Conservation (phyloP, 306 rosid genomes). For the Castanea crenata region DNA sequence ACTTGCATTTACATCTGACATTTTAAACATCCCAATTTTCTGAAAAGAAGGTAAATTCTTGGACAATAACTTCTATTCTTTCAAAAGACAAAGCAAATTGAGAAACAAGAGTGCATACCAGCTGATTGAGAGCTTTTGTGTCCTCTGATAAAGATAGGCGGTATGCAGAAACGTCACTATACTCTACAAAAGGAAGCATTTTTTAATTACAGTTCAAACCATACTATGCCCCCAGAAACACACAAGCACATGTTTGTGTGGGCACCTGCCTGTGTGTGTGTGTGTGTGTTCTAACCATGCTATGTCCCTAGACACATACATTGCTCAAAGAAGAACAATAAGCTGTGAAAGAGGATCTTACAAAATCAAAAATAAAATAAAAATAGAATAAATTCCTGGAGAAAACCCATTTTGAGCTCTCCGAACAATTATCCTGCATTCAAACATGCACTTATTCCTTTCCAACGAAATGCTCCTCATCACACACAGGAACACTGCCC, state of each 20-base stretch:
- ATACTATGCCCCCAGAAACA: not conserved
- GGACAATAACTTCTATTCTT: not conserved
- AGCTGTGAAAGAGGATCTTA: not conserved
- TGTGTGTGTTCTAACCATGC: not conserved
- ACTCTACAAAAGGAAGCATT: constrained; percentile 54
- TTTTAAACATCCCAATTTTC: not conserved
- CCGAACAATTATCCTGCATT: not conserved
- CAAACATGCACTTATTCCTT: not conserved
- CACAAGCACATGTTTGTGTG: not conserved
- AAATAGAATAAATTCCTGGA: not conserved
- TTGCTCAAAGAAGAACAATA: not conserved
- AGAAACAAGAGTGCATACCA: constrained; percentile 51
- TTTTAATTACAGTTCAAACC: not conserved
- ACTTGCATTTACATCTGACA: not conserved
- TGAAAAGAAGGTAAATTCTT: not conserved
- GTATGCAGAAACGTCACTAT: constrained; percentile 86
- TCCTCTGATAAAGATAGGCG: constrained; percentile 95
- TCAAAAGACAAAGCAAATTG: not conserved
- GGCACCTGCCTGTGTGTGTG: not conserved
- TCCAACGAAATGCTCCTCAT: not conserved
- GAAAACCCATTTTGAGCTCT: not conserved
- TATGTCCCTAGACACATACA: not conserved
- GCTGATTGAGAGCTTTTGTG: constrained; percentile 93
- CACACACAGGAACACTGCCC: not conserved
- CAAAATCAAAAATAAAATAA: not conserved